These are phyloP conservation scores for Candida krabiensis DNA, from an alignment of 805 yeast genomes.

Conservation along the genomic window DNA sequence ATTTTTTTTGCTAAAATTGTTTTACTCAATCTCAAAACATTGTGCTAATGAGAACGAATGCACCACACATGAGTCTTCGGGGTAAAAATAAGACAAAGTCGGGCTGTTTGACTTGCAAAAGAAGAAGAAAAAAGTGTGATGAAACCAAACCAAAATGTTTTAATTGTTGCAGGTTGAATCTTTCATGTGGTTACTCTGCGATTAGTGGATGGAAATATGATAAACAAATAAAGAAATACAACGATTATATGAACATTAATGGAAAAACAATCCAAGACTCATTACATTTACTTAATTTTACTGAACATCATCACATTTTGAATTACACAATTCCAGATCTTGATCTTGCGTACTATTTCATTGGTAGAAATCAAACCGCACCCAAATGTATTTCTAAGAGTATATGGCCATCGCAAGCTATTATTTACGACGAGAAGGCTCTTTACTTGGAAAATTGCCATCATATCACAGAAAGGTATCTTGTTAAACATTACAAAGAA, in stretches of 20 bases:
- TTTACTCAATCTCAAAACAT: too few relatives aligned
- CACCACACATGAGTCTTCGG: too few relatives aligned
- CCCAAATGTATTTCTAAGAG: background rate
- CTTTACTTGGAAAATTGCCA: too few relatives aligned
- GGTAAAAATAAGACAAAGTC: constrained; percentile 19
- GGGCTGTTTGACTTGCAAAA: constrained; percentile 45
- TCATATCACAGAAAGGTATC: constrained; percentile 9
- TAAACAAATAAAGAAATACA: constrained; percentile 10
- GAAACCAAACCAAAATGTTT: constrained; percentile 26
- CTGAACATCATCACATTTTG: constrained; percentile 2
- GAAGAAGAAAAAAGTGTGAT: constrained; percentile 42
- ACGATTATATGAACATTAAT: background rate
- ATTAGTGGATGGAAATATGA: constrained; percentile 16
- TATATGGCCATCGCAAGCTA: too few relatives aligned
- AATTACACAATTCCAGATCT: constrained; percentile 12
- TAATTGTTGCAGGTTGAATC: constrained; percentile 19
- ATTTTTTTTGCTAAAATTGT: too few relatives aligned
- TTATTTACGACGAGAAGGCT: too few relatives aligned
- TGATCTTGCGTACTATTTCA: constrained; percentile 3
- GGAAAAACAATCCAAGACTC: too few relatives aligned
- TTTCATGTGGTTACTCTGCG: constrained; percentile 19
- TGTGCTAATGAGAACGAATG: too few relatives aligned
- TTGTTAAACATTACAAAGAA: constrained; percentile 25
- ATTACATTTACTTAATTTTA: too few relatives aligned
- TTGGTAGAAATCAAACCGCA: background rate